Evolutionary conservation across 768 basidiomycete species (phyloP), one percentile per base, ranked within the genome.

Genomic region (Pisolithus tinctorius): DNA sequence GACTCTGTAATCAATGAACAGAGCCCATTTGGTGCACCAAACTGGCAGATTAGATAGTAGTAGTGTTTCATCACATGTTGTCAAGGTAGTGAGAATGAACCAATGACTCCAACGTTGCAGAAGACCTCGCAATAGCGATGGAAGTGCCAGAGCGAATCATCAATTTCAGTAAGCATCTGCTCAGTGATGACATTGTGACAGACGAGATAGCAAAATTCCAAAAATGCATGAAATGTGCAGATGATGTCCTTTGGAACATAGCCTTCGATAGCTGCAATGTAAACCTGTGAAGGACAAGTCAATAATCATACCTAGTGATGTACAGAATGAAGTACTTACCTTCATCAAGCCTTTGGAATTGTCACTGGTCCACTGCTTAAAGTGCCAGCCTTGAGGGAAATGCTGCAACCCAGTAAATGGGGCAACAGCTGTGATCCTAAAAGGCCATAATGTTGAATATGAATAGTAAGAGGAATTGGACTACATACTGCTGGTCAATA

Each of bases 1-100:
- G 60, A 62, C 25, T 73, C 69, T 0, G 66, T 73, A 14, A 71
- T 72, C 0, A 64, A 73, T 0, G 63, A 69, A 39, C 70, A 71
- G 4, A 72, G 61, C 0, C 71, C 66, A 44, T 71, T 70, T 1
- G 67, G 70, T 4, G 65, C 57, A 4, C 66, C 66, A 51, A 69
- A 72, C 1, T 58, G 45, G 2, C 9, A 17, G 31, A 71, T 69
- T 1, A 62, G 29, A 0, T 27, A 30, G 0, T n/a, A 17, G 29
- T 69, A 73, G 30, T 73, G 71, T 0, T 43, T 37, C 2, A 72
- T 48, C 0, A 68, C 58, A 17, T 73, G 71, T 42, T 74, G 70
- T 0, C 57, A 53, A 0, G 68, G 70, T 0, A 71, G 56, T 1
- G 57, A 63, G 17, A 67, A 62, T 0, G 57, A 50, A 1, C 48